Evolutionary conservation across 163 green algal genomes (phyloP).

Genomic region (Coccomyxa subellipsoidea): DNA sequence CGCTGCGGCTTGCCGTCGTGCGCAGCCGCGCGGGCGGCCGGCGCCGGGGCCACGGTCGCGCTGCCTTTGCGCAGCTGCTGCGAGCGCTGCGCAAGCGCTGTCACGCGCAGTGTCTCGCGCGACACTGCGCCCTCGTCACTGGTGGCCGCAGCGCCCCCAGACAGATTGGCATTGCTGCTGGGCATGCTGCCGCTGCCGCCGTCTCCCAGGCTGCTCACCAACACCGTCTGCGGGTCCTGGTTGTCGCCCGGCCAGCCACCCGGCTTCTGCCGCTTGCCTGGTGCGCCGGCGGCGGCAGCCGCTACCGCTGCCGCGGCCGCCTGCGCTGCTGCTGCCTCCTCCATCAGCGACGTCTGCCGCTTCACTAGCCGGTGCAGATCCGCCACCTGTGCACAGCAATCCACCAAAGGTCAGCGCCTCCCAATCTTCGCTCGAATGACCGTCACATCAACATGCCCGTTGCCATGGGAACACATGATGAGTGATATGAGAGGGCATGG

Average conservation of each 20-base stretch:
- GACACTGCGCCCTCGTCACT: neutral
- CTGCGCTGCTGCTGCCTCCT: no score
- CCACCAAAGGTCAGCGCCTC: neutral
- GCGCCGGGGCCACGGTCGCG: no score
- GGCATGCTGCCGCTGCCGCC: neutral
- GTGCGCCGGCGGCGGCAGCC: neutral
- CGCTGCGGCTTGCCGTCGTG: neutral
- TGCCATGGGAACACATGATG: no score
- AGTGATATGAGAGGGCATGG: neutral
- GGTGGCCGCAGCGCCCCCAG: neutral
- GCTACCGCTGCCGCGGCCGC: no score
- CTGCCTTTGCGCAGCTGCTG: neutral
- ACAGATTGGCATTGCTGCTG: neutral
- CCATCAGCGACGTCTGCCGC: neutral
- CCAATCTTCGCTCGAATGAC: no score
- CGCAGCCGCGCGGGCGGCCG: no score
- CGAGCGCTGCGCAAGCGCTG: neutral
- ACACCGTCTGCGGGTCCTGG: neutral
- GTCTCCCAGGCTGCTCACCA: neutral
- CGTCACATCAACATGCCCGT: no score
- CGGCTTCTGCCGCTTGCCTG: neutral
- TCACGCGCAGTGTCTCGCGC: neutral
- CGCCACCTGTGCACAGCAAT: neutral
- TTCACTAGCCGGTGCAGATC: slow-evolving; percentile 2
- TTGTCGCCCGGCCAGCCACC: neutral